These are phyloP conservation scores for Magnaporthiopsis rhizophila DNA, from an alignment of 2,329 filamentous ascomycete genomes.

Conservation along the genomic window DNA sequence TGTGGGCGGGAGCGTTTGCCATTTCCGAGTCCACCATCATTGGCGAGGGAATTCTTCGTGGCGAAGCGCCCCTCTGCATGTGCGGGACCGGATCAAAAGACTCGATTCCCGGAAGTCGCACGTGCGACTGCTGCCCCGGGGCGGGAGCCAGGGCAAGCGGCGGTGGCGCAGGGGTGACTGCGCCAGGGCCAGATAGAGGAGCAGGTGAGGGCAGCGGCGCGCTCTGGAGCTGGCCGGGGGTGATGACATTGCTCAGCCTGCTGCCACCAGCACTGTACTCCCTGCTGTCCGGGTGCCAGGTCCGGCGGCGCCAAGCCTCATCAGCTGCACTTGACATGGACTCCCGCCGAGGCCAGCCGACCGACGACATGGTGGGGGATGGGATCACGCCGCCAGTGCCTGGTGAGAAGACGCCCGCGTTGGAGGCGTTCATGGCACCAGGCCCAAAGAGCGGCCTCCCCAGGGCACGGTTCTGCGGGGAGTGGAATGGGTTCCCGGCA, in stretches of 20 bases:
- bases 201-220: constrained; percentile 33
- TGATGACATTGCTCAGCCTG: constrained; percentile 67
- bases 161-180: constrained; percentile 23
- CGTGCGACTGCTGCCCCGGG: constrained; percentile 44
- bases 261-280: constrained; percentile 59
- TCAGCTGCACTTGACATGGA: constrained; percentile 56
- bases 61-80: constrained; percentile 48
- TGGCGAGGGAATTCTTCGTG: constrained; percentile 59
- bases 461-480: constrained; percentile 47
- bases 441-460: constrained; percentile 48
- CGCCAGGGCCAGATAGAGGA: background rate
- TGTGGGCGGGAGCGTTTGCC: constrained; percentile 26
- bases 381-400: constrained; percentile 44
- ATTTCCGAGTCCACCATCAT: constrained; percentile 63
- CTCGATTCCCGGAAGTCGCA: constrained; percentile 81
- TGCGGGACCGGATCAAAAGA: constrained; percentile 71
- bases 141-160: constrained; percentile 29
- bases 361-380: constrained; percentile 55
- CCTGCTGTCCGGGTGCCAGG: constrained; percentile 79
- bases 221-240: constrained; percentile 52
- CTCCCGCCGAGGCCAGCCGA: constrained; percentile 55
- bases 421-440: constrained; percentile 46
- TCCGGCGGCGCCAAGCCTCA: constrained; percentile 72
- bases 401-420: constrained; percentile 46
- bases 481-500: constrained; percentile 64